Base-by-base conservation (phyloP, 495 filamentous ascomycete genomes). In the Xylaria longipes region DNA sequence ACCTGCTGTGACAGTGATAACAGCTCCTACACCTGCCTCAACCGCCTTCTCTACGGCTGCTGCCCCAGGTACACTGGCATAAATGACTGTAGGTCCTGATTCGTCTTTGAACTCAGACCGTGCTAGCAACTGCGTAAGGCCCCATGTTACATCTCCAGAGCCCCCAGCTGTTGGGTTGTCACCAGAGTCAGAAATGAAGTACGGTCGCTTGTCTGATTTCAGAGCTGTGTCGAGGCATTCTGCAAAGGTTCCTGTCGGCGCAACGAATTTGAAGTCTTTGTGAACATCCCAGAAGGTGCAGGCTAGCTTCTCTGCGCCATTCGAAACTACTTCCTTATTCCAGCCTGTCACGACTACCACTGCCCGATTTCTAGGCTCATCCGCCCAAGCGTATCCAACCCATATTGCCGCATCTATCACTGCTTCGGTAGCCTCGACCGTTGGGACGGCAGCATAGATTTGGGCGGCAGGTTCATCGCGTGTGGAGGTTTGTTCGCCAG, bases 381-480 rank as follows among this genome's bases (percentile, higher is more conserved):
- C 87, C 6, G 87, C 87, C 87, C 87, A 89, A 5, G 87, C 83
- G 74, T 89, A 89, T 1, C 87, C 87, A 14, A 89, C 86, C 87
- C 87, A 89, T 17, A 89, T 84, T 0, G 85, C 85, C 1, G 86
- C 87, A 76, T 89, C 87, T 20, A 89, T 74, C 2, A 89, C 77
- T 3, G 80, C 84, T 0, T 79, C 71, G 11, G 67, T 65, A 1
- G 78, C 75, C 71, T 86, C 86, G 8, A 88, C 81, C 11, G 72
- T 74, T 8, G 85, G 82, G 5, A 89, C 78, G 0, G 84, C 81
- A 14, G 76, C 82, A 66, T 89, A 89, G 0, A 89, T 84, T 57
- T 84, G 80, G 68, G 85, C 84, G 3, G 85, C 87, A 17, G 87
- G 87, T 72, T 89, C 84, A 29, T 84, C 76, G 7, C 87, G 82